Percentiles rank a stretch among this genome's conserved stretches.
Evolutionary conservation across 129 eudicot species (phyloP).

Genomic region (Heracleum sosnowskyi): DNA sequence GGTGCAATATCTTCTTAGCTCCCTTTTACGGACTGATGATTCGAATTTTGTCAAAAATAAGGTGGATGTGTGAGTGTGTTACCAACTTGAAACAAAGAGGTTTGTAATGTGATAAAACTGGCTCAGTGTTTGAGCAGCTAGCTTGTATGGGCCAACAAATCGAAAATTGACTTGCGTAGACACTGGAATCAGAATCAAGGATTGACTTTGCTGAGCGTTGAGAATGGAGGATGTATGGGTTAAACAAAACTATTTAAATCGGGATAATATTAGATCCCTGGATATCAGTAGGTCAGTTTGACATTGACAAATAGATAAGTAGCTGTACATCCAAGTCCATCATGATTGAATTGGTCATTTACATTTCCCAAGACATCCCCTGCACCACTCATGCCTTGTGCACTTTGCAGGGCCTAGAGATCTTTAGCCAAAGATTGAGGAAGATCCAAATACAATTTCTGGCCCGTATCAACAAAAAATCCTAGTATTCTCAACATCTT

Average conservation of each 20-base stretch:
- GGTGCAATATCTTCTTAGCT: no score
- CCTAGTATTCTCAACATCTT: no score
- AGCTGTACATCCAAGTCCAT: neutral
- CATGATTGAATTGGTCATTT: neutral
- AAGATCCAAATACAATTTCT: neutral
- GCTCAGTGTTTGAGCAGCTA: neutral
- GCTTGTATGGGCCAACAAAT: neutral
- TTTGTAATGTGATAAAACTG: neutral
- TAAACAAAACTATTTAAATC: neutral
- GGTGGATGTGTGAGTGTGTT: no score
- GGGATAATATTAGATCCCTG: neutral
- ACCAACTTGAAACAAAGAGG: no score
- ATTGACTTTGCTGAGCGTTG: constrained; percentile 9
- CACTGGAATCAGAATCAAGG: neutral
- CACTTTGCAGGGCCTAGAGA: neutral
- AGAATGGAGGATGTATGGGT: neutral
- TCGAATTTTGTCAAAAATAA: no score
- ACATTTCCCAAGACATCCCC: neutral
- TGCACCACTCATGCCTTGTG: neutral
- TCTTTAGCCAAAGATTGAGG: neutral
- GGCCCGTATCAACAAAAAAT: no score
- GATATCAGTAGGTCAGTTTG: neutral
- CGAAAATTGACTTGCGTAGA: neutral
- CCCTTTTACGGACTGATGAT: no score
- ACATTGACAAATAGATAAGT: neutral